These are phyloP conservation scores for Serpula lacrymans DNA, from an alignment of 768 basidiomycete species.

Conservation along the genomic window DNA sequence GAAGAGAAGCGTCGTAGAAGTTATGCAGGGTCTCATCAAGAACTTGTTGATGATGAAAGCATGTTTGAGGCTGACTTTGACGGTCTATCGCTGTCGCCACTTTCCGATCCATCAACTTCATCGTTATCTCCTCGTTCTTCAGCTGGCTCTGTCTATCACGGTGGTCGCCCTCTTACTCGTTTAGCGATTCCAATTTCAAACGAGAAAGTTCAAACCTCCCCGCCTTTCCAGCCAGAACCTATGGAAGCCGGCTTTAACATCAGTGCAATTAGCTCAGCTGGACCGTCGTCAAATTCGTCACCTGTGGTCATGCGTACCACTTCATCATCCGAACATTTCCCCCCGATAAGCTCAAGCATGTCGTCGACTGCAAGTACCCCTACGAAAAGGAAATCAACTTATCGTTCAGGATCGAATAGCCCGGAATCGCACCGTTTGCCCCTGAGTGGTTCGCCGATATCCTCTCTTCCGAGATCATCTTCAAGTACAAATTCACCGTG, in stretches of 20 bases:
- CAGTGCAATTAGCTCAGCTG: constrained; percentile 20
- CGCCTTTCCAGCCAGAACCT: constrained; percentile 46
- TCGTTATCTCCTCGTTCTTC: constrained; percentile 16
- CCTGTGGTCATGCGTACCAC: constrained; percentile 2
- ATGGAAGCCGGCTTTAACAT: constrained; percentile 47
- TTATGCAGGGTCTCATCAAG: no score
- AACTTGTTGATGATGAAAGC: no score
- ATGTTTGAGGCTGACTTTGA: constrained; percentile 58
- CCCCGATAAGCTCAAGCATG: constrained; percentile 29
- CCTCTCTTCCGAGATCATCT: constrained; percentile 7
- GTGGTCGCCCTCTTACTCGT: constrained; percentile 27
- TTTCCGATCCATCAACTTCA: no score
- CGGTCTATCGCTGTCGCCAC: constrained; percentile 28
- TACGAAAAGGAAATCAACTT: constrained; percentile 13
- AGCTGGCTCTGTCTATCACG: constrained; percentile 17
- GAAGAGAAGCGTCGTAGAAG: constrained; percentile 27
- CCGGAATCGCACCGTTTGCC: constrained; percentile 24
- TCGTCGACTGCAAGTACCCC: constrained; percentile 20
- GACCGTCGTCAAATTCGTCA: constrained; percentile 10
- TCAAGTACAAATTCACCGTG: constrained; percentile 15
- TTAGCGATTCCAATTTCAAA: constrained; percentile 33
- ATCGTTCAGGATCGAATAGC: constrained; percentile 10
- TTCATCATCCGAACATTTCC: constrained; percentile 28
- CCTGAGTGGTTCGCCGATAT: constrained; percentile 38
- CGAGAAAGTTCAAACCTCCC: constrained; percentile 55